Conservation (phyloP, 2,329 filamentous ascomycete species). For the Gnomoniopsis smithogilvyi region DNA sequence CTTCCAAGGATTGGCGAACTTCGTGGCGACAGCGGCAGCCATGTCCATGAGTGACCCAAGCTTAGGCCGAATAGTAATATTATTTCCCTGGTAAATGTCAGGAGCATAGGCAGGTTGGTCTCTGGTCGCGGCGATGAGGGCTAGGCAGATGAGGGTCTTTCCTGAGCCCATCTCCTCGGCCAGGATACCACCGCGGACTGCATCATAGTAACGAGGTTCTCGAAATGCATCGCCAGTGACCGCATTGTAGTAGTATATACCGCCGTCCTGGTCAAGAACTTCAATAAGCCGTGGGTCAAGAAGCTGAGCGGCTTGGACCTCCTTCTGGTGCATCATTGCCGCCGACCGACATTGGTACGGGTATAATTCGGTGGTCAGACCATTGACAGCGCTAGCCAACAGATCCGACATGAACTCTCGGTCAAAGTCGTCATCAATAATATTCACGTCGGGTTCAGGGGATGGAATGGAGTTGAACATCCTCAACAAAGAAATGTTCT, state of each 20-base stretch:
- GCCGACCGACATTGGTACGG: slow-evolving; percentile 78
- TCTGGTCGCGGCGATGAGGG: slow-evolving; percentile 72
- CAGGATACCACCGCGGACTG: slow-evolving; percentile 71
- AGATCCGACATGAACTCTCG: slow-evolving; percentile 54
- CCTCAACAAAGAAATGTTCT: slow-evolving; percentile 58
- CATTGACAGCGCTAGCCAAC: slow-evolving; percentile 48
- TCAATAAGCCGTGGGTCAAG: slow-evolving; percentile 71
- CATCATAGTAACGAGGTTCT: slow-evolving; percentile 71
- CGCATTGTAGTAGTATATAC: slow-evolving; percentile 67
- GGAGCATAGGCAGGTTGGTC: slow-evolving; percentile 66
- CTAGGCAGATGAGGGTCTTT: slow-evolving; percentile 84
- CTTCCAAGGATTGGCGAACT: slow-evolving; percentile 68
- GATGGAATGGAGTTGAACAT: slow-evolving; percentile 74
- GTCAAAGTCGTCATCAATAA: slow-evolving; percentile 47
- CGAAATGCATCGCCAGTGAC: slow-evolving; percentile 59
- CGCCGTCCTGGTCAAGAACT: slow-evolving; percentile 57
- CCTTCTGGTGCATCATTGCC: slow-evolving; percentile 80
- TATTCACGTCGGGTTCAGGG: slow-evolving; percentile 53
- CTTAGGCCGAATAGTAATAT: slow-evolving; percentile 36
- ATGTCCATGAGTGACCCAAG: slow-evolving; percentile 70
- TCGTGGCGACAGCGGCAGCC: slow-evolving; percentile 67
- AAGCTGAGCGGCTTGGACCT: slow-evolving; percentile 59
- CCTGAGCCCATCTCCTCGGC: slow-evolving; percentile 80
- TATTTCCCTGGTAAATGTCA: slow-evolving; percentile 48
- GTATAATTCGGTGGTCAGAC: slow-evolving; percentile 65